These are phyloP conservation scores for Botrytis paeoniae DNA, from an alignment of 2,329 filamentous ascomycete species.

Conservation along the genomic window DNA sequence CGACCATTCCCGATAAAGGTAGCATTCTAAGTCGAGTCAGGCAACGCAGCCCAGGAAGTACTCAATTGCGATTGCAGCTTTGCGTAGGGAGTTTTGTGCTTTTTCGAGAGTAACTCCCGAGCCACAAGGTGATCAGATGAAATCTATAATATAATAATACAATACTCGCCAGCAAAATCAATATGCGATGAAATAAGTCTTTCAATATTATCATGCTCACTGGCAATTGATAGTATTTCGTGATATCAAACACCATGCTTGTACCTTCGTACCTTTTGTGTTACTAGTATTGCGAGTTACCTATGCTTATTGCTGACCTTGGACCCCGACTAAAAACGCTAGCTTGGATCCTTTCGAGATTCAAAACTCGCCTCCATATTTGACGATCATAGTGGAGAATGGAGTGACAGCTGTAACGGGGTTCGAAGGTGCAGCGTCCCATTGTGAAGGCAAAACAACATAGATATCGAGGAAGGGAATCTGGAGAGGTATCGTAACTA, in stretches of 20 bases:
- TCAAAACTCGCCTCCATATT: slow-evolving; percentile 34
- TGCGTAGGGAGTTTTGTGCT: background rate
- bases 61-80: background rate
- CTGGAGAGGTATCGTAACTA: background rate
- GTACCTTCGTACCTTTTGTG: background rate
- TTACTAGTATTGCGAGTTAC: background rate
- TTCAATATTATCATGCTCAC: background rate
- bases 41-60: background rate
- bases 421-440: background rate
- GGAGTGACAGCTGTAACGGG: slow-evolving; percentile 15
- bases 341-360: slow-evolving; percentile 34
- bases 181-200: background rate
- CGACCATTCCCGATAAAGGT: background rate
- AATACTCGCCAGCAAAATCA: background rate
- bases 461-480: background rate
- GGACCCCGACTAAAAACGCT: slow-evolving; percentile 33
- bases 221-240: background rate
- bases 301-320: slow-evolving; percentile 23
- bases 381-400: slow-evolving; percentile 25
- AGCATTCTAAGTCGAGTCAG: background rate
- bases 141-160: background rate
- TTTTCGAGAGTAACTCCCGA: background rate
- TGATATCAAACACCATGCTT: slow-evolving; percentile 11
- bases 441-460: background rate
- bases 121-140: background rate